phyloP scores from a whole-genome alignment of 805 yeast genomes.

The Sugiyamaella valdiviana region DNA sequence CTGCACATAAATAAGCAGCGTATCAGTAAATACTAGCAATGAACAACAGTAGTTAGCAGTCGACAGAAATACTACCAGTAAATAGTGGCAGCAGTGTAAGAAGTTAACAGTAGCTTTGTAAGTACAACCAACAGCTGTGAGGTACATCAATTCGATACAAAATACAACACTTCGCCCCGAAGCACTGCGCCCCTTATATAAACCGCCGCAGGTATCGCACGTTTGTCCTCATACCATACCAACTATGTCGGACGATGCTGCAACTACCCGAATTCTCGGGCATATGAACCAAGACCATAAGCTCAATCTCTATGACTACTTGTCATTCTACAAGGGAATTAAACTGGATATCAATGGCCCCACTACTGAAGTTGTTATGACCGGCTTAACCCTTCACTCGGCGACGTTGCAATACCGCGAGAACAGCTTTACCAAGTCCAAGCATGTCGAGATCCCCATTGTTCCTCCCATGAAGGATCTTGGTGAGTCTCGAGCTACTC shows the following conservation, averaged over 20 bases:
- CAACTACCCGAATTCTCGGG: conserved; percentile 43
- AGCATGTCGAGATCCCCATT: conserved; percentile 35
- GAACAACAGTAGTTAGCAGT: too few relatives aligned
- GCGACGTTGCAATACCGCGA: conserved; percentile 42
- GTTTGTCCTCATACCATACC: too few relatives aligned
- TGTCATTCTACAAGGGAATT: conserved; percentile 60
- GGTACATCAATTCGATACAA: too few relatives aligned
- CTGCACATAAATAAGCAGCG: too few relatives aligned
- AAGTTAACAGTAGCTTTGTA: too few relatives aligned
- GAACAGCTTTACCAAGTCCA: conserved; percentile 12
- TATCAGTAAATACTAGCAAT: too few relatives aligned
- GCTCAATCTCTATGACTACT: conserved; percentile 65
- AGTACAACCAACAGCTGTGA: too few relatives aligned
- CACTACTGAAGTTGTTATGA: conserved; percentile 38
- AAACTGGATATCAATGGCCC: conserved; percentile 33
- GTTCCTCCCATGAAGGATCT: conserved; percentile 45
- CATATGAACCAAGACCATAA: conserved; percentile 81
- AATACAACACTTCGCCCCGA: too few relatives aligned
- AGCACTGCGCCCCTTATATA: too few relatives aligned
- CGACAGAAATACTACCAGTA: too few relatives aligned
- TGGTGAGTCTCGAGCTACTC: conserved; percentile 45
- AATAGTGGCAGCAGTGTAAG: too few relatives aligned
- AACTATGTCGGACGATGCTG: conserved; percentile 21
- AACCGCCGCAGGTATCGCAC: too few relatives aligned
- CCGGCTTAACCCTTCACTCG: conserved; percentile 40